Evolutionary conservation across 2,329 filamentous ascomycete species (phyloP).

Genomic region (Aspergillus felis): DNA sequence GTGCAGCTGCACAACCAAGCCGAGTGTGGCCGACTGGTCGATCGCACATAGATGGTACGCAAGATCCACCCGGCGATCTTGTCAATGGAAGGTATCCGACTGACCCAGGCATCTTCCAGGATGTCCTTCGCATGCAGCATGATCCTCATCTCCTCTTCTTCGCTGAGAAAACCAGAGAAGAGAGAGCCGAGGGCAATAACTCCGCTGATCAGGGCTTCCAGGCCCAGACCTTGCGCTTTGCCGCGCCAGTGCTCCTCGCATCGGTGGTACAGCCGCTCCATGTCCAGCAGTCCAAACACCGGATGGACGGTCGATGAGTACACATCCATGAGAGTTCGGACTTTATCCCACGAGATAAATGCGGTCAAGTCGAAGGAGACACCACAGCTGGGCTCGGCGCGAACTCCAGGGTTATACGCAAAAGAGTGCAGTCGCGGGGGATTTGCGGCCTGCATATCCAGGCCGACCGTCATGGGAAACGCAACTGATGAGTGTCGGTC

Average conservation of each 20-base stretch:
- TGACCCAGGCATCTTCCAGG: constrained; percentile 36
- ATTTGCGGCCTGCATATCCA: constrained; percentile 27
- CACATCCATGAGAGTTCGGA: constrained; percentile 23
- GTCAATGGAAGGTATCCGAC: constrained; percentile 24
- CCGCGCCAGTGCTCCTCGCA: constrained; percentile 29
- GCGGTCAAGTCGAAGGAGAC: constrained; percentile 19
- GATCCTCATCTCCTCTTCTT: constrained; percentile 23
- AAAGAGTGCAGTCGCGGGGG: constrained; percentile 37
- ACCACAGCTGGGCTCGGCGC: constrained; percentile 23
- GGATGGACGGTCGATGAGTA: constrained; percentile 29
- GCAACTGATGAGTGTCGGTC: constrained; percentile 30
- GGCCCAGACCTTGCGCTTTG: constrained; percentile 19
- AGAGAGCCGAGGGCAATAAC: constrained; percentile 30
- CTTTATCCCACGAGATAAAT: constrained; percentile 22
- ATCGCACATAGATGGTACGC: constrained; percentile 48
- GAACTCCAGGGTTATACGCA: constrained; percentile 31
- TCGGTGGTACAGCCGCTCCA: constrained; percentile 16
- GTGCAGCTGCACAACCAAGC: constrained; percentile 54
- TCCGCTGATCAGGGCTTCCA: constrained; percentile 32
- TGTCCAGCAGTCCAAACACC: constrained; percentile 30
- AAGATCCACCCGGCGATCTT: constrained; percentile 44
- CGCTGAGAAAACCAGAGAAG: constrained; percentile 20
- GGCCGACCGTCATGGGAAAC: constrained; percentile 29
- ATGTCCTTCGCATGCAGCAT: constrained; percentile 38
- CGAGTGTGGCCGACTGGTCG: constrained; percentile 48